Base-by-base conservation (phyloP, 768 basidiomycete genomes). In the Dioszegia hungarica region DNA sequence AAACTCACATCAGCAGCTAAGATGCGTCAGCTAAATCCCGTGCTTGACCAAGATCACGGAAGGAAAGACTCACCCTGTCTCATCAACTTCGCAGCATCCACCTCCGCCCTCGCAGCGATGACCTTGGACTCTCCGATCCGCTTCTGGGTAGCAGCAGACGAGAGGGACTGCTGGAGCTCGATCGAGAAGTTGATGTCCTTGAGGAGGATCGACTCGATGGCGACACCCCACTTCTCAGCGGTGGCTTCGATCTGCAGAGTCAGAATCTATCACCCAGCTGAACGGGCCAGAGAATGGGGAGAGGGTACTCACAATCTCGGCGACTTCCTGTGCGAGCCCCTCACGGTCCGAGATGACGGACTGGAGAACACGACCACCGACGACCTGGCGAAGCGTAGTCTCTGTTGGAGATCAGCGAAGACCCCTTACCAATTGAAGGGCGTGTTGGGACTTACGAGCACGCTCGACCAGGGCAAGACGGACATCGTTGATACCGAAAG, bases 281-380 rank as follows among this genome's bases (percentile, higher is more conserved):
- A 22, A n/a, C n/a, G n/a, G n/a, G n/a, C n/a, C 12, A 43, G 48
- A 37, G 22, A 2, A 40, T 14, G 43, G 38, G 48, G 27, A 27
- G 10, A 52, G 40, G 15, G 5, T 2, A 64, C 71, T 56, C 49
- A 75, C 74, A 37, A 75, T 75, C 57, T 75, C 74, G 36, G 71
- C 69, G 22, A 75, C 73, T 60, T 75, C 74, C 28, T 68, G 67
- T 20, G 74, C 74, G 6, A 75, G 63, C 50, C 72, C 91, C 69
- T 98, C 94, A 60, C 94, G 89, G 78, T 98, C 94, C 2, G 92
- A 94, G 60, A 98, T 90, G 56, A 98, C 88, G 67, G 84, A 86
- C 77, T 98, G 94, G n/a, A 98, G 89, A 0, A 88, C 70, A 19
- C 62, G 87, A 2, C 90, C 89, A 62, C 94, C 94, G 31, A 95